Percentiles rank a stretch among this genome's conserved stretches.
These are phyloP conservation scores for Candida neerlandica DNA, from an alignment of 1,139 yeast genomes.

Conservation along the genomic window DNA sequence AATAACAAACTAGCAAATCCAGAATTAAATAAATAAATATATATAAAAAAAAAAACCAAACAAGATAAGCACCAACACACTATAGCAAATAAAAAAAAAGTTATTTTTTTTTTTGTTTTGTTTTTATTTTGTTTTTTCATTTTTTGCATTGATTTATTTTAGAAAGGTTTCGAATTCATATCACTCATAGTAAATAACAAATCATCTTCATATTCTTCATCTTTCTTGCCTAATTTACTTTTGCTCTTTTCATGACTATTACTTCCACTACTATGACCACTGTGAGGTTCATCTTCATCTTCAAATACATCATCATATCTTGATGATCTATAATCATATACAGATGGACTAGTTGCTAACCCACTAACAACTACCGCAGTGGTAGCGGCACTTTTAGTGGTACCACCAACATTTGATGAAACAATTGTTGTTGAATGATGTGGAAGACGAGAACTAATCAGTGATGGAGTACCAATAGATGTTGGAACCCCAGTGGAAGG, in stretches of 20 bases:
- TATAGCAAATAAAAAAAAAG: background rate
- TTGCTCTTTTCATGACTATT: slow-evolving; percentile 5
- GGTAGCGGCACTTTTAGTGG: slow-evolving; percentile 15
- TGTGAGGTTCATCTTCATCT: slow-evolving; percentile 48
- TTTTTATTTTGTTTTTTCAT: background rate
- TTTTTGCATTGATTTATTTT: background rate
- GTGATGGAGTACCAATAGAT: slow-evolving; percentile 4
- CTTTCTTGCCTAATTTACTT: background rate
- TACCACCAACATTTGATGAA: slow-evolving; percentile 8
- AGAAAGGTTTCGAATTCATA: slow-evolving; percentile 53
- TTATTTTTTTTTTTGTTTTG: too few species aligned
- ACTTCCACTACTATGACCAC: slow-evolving; percentile 18
- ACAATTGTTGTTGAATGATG: slow-evolving; percentile 22
- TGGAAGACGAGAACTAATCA: slow-evolving; percentile 3
- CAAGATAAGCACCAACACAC: background rate
- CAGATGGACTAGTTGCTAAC: slow-evolving; percentile 42
- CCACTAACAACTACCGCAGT: slow-evolving; percentile 26
- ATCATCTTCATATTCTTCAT: slow-evolving; percentile 75
- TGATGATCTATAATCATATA: slow-evolving; percentile 26
- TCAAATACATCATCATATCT: slow-evolving; percentile 55
- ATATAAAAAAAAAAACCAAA: background rate
- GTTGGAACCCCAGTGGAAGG: background rate
- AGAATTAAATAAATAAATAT: background rate
- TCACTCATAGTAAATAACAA: slow-evolving; percentile 88
- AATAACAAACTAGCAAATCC: background rate